Evolutionary conservation across 768 basidiomycete genomes (phyloP).

Genomic region (Termitomyces sp.): DNA sequence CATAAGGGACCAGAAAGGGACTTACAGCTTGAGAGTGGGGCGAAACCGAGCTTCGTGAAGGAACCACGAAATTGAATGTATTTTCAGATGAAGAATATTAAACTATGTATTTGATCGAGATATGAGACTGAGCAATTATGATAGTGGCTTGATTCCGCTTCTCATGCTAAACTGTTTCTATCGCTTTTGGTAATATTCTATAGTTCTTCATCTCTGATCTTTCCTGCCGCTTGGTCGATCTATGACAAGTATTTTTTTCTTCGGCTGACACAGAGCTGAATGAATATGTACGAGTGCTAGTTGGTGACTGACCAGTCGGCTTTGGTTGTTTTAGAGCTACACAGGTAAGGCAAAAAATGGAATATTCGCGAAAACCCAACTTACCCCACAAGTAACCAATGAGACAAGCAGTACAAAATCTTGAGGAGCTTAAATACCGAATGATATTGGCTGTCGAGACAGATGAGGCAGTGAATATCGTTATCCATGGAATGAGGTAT

Average conservation of each 20-base stretch:
- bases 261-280: conserved; percentile 27
- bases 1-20: background rate
- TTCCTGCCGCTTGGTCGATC: no score
- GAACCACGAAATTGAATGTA: no score
- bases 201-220: no score
- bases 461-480: conserved; percentile 49
- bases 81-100: no score
- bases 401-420: conserved; percentile 53
- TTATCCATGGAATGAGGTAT: background rate
- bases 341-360: conserved; percentile 59
- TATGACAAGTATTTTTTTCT: no score
- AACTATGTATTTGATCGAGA: background rate
- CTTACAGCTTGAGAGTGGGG: background rate
- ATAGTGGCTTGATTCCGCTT: background rate
- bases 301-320: background rate
- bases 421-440: background rate
- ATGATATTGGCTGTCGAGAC: conserved; percentile 18
- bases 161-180: background rate
- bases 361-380: conserved; percentile 48
- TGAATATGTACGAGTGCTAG: background rate
- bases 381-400: conserved; percentile 32
- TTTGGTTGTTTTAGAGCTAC: conserved; percentile 15
- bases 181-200: conserved; percentile 2
- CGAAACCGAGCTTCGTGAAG: background rate
- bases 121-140: background rate